Conservation (phyloP, 1,284 basidiomycete genomes). For the Mycena citricolor region DNA sequence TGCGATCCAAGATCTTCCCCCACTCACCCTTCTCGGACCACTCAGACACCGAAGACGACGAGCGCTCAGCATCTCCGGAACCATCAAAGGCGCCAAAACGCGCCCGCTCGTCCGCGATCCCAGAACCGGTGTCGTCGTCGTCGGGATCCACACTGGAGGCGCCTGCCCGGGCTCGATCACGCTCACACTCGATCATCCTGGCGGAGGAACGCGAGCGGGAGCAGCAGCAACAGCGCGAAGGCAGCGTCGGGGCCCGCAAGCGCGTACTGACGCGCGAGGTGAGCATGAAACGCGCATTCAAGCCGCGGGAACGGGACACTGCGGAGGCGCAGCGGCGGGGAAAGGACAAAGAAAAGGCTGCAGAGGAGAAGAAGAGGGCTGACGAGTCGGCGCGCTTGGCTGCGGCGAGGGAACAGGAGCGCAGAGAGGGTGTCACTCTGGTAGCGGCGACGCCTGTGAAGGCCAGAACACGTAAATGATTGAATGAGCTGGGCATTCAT, state of each 20-base stretch:
- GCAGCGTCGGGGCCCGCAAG: conserved; percentile 40
- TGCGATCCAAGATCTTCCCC: conserved; percentile 68
- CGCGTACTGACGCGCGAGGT: conserved; percentile 60
- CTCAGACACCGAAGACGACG: conserved; percentile 30
- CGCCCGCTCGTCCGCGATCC: conserved; percentile 7
- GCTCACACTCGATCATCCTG: conserved; percentile 65
- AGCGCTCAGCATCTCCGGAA: conserved; percentile 27
- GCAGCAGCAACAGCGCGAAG: conserved; percentile 38
- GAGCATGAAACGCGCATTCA: conserved; percentile 72
- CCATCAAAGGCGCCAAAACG: conserved; percentile 3
- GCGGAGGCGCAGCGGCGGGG: conserved; percentile 13
- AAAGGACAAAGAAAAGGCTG: conserved; percentile 18
- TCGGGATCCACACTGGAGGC: conserved; percentile 25
- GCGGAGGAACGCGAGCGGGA: conserved; percentile 38
- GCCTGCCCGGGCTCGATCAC: conserved; percentile 46
- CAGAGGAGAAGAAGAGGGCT: conserved; percentile 26
- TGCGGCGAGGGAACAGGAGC: conserved; percentile 10
- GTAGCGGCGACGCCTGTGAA: conserved; percentile 63
- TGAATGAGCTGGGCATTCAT: no score
- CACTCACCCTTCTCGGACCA: conserved; percentile 55
- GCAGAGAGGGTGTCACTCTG: conserved; percentile 43
- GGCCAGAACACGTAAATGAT: no score
- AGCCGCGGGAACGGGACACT: conserved; percentile 32
- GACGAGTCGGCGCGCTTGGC: conserved; percentile 19
- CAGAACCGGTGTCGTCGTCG: no score